phyloP scores from a whole-genome alignment of 2,329 filamentous ascomycete genomes.

The Talaromyces sp. region DNA sequence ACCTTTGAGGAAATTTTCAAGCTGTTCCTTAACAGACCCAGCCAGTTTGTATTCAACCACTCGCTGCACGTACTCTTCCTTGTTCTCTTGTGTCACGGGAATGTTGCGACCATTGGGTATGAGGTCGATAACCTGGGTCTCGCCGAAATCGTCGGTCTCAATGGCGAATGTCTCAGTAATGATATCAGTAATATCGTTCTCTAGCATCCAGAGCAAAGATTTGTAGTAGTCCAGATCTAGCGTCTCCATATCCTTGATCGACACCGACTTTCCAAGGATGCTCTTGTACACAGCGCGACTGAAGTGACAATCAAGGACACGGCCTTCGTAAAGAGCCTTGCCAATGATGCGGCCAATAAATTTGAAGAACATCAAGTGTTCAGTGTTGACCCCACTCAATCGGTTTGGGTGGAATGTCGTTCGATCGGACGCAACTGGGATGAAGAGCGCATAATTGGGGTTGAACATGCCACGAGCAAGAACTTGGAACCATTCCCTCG shows the following conservation, averaged over 20 bases:
- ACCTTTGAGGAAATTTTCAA: conserved; percentile 88
- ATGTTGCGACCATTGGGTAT: conserved; percentile 86
- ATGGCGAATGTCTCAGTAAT: conserved; percentile 95
- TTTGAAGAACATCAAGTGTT: conserved; percentile 98
- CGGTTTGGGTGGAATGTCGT: conserved; percentile 99
- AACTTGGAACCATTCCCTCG: conserved; percentile 98
- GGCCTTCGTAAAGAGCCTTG: conserved; percentile 94
- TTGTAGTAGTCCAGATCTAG: conserved; percentile 99
- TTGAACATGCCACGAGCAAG: conserved; percentile 98
- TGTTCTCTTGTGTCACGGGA: conserved; percentile 94
- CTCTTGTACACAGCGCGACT: conserved; percentile 98
- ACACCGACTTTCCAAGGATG: conserved; percentile 90
- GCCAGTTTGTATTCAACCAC: conserved; percentile 93
- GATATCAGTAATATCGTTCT: conserved; percentile 97
- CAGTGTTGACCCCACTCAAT: conserved; percentile 87
- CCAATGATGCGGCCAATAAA: conserved; percentile 98
- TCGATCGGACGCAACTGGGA: conserved; percentile 91
- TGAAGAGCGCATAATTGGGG: conserved; percentile 94
- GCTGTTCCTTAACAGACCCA: conserved; percentile 88
- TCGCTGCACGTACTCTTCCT: conserved; percentile 92
- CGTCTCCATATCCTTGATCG: conserved; percentile 98
- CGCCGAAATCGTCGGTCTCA: conserved; percentile 91
- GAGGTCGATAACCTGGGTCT: conserved; percentile 81
- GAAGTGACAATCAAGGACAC: conserved; percentile 97
- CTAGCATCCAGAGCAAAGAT: conserved; percentile 95